Conservation (phyloP, 2,329 filamentous ascomycete species). For the Phaeosphaeria sp. region DNA sequence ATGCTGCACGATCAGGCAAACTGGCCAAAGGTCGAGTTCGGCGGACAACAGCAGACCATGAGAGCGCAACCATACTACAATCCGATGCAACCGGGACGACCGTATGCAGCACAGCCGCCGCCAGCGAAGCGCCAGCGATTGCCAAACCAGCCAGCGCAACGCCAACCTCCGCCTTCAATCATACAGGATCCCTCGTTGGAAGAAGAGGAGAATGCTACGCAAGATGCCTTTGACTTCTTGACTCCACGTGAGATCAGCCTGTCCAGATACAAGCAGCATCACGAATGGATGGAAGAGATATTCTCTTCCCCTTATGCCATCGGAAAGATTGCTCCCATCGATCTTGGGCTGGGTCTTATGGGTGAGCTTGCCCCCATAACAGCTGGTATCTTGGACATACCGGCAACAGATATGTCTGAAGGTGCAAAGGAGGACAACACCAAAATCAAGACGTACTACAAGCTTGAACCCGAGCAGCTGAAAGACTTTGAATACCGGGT, state of each 20-base stretch:
- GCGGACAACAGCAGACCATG: conserved; percentile 57
- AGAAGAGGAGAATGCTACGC: conserved; percentile 86
- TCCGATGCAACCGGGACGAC: conserved; percentile 43
- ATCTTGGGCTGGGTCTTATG: conserved; percentile 79
- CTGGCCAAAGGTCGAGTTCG: conserved; percentile 85
- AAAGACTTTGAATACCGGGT: conserved; percentile 85
- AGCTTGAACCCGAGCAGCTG: conserved; percentile 76
- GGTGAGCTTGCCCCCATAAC: conserved; percentile 84
- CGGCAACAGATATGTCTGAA: conserved; percentile 40
- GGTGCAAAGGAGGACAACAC: conserved; percentile 32
- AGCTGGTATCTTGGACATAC: conserved; percentile 78
- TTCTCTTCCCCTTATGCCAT: conserved; percentile 88
- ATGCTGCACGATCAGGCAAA: conserved; percentile 88
- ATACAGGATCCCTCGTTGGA: conserved; percentile 64
- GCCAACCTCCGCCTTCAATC: conserved; percentile 48
- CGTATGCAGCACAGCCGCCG: conserved; percentile 49
- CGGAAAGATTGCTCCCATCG: conserved; percentile 82
- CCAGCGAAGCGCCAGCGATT: conserved; percentile 55
- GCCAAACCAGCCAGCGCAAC: conserved; percentile 46
- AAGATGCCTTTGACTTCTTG: conserved; percentile 87
- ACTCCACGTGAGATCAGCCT: conserved; percentile 89
- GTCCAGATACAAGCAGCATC: conserved; percentile 88
- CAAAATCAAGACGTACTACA: conserved; percentile 63
- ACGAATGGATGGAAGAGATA: conserved; percentile 99
- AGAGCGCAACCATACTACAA: conserved; percentile 42